Conservation (phyloP, 2,329 filamentous ascomycete genomes). For the Penicillium sp. region DNA sequence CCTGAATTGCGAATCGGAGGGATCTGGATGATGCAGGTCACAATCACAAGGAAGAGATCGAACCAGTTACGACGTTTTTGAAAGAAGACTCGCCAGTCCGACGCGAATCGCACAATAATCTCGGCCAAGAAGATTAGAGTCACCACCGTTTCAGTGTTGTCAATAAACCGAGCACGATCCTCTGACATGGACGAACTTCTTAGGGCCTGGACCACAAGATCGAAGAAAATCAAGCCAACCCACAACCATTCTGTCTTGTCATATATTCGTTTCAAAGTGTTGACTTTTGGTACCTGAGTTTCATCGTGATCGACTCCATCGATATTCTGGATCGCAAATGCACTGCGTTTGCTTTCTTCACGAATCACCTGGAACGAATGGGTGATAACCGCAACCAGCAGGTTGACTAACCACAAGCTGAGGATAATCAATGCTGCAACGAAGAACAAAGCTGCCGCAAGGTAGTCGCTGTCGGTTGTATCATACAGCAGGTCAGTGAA, state of each 20-base stretch:
- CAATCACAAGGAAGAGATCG: slow-evolving; percentile 71
- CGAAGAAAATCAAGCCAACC: slow-evolving; percentile 73
- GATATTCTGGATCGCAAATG: slow-evolving; percentile 73
- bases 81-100: slow-evolving; percentile 78
- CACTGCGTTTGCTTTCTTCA: slow-evolving; percentile 90
- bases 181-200: slow-evolving; percentile 70
- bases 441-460: slow-evolving; percentile 74
- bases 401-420: slow-evolving; percentile 92
- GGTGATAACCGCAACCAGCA: slow-evolving; percentile 93
- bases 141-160: slow-evolving; percentile 65
- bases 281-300: slow-evolving; percentile 25
- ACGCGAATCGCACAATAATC: slow-evolving; percentile 69
- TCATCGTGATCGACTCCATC: slow-evolving; percentile 42
- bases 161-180: slow-evolving; percentile 58
- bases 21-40: slow-evolving; percentile 78
- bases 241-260: slow-evolving; percentile 70
- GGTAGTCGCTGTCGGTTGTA: slow-evolving; percentile 84
- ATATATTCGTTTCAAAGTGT: slow-evolving; percentile 63
- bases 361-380: slow-evolving; percentile 97
- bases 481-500: slow-evolving; percentile 94
- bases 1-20: slow-evolving; percentile 69
- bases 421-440: slow-evolving; percentile 74
- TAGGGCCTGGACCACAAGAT: slow-evolving; percentile 70
- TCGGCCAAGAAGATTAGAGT: slow-evolving; percentile 75
- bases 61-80: slow-evolving; percentile 67